Evolutionary conservation across 164 flowering plant genomes (phyloP).

Genomic region (Stephania japonica): DNA sequence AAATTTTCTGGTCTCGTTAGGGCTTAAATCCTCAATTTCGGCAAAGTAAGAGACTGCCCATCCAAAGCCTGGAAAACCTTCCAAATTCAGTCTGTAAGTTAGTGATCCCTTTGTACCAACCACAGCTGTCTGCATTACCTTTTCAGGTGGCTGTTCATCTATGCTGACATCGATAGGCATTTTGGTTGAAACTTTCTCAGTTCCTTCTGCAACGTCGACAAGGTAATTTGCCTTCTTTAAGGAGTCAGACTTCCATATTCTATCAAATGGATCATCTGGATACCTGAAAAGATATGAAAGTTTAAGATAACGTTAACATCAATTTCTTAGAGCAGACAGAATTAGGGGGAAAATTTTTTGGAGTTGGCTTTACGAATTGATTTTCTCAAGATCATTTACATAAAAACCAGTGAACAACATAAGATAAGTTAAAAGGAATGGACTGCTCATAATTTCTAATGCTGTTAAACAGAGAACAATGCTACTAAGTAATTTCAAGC

Average conservation of each 20-base stretch:
- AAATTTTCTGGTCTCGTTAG: conserved; percentile 64
- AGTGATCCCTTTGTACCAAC: conserved; percentile 81
- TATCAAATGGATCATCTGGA: conserved; percentile 97
- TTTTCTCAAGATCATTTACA: background rate
- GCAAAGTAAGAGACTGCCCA: conserved; percentile 93
- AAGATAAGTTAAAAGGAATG: background rate
- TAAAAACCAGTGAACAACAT: background rate
- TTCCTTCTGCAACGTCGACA: conserved; percentile 93
- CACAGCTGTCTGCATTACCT: conserved; percentile 98
- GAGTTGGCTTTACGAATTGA: background rate
- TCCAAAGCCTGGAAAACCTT: conserved; percentile 90
- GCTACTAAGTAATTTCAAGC: background rate
- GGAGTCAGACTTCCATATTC: conserved; percentile 92
- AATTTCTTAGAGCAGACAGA: background rate
- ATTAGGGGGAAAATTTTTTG: background rate
- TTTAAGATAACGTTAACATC: background rate
- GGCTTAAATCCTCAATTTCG: conserved; percentile 81
- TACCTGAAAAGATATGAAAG: conserved; percentile 51
- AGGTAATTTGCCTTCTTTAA: conserved; percentile 83
- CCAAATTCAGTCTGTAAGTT: conserved; percentile 84
- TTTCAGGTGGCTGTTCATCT: conserved; percentile 76
- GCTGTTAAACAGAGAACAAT: background rate
- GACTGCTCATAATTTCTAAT: background rate
- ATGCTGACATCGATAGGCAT: conserved; percentile 48
- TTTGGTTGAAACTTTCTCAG: conserved; percentile 65